Base-by-base conservation (phyloP, 148 eudicot genomes). In the Rhododendron vialii region DNA sequence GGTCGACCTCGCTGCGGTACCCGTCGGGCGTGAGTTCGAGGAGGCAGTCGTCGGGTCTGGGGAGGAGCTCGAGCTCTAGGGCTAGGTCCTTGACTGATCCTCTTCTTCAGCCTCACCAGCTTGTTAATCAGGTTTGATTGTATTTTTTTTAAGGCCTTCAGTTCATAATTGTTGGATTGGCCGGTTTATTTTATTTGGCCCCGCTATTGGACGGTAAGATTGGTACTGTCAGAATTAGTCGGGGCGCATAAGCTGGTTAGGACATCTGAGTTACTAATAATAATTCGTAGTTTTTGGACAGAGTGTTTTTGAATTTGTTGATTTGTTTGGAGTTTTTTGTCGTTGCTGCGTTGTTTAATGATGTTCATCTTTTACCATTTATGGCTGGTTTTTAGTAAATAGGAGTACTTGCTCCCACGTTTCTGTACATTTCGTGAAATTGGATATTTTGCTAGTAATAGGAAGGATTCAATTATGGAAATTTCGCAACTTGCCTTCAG, bases 91-190 rank as follows among this genome's bases (percentile, higher is more conserved):
- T 90, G 26, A 89, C 93, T 86, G 99, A 96, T 92, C 93, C 95
- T 89, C 90, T 95, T 67, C 93, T 96, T 84, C 95, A 92, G 9
- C 98, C 98, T 86, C 94, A 91, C 78, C 98, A 95, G 86, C 94
- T 96, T 30, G 83, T 93, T 87, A 89, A 90, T 87, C 96, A 94
- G 98, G 98, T 94, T 86, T 84, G 18, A 13, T 69, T n/a, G 1
- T 17, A 30, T 18, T 18, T 55, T 15, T 18, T 55, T 55, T 11
- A 26, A 57, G 33, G 82, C n/a, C 6, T 41, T 14, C 2, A 35
- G 36, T 53, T 47, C 41, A 17, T 51, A 7, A 33, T 14, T 30
- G 83, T 51, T 51, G 55, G 55, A 51, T 51, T 51, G 55, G 3
- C 15, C 10, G 17, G 55, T 51, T 51, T 51, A 51, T 13, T 51